Evolutionary conservation across 2,329 filamentous ascomycete species (phyloP).

Genomic region (Colletotrichum lindemuthianum): DNA sequence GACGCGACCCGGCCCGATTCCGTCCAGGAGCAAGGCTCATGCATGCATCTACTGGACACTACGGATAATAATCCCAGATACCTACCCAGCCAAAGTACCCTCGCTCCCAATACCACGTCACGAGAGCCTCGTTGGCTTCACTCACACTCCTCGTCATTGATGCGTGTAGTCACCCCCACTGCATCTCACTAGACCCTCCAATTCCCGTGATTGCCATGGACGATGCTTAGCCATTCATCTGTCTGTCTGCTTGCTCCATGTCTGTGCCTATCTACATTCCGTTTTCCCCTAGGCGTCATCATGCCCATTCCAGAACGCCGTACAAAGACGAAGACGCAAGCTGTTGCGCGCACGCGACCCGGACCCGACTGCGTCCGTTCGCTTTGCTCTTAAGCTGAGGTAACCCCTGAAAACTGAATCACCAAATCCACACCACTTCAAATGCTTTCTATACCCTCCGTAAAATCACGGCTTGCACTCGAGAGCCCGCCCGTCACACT

Average conservation of each 20-base stretch:
- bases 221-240: slow-evolving; percentile 24
- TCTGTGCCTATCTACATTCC: slow-evolving; percentile 36
- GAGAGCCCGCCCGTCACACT: not conserved
- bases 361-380: slow-evolving; percentile 17
- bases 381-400: slow-evolving; percentile 30
- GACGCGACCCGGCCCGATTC: slow-evolving; percentile 24
- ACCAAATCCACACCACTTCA: slow-evolving; percentile 27
- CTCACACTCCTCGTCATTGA: not conserved
- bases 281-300: slow-evolving; percentile 35
- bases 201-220: slow-evolving; percentile 3
- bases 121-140: not conserved
- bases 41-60: not conserved
- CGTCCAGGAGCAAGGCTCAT: slow-evolving; percentile 1
- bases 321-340: slow-evolving; percentile 35
- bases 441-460: slow-evolving; percentile 26
- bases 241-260: slow-evolving; percentile 33
- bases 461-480: not conserved
- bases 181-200: not conserved
- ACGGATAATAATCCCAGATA: not conserved
- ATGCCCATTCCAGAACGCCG: slow-evolving; percentile 36
- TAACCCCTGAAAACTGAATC: slow-evolving; percentile 23
- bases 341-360: slow-evolving; percentile 28
- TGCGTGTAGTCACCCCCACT: not conserved
- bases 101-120: not conserved
- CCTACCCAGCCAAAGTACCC: not conserved